A percentile compares a stretch with the other conserved stretches of the same genome.
These are phyloP conservation scores for Boletellus deceptivus DNA, from an alignment of 1,284 basidiomycete species.

Conservation along the genomic window DNA sequence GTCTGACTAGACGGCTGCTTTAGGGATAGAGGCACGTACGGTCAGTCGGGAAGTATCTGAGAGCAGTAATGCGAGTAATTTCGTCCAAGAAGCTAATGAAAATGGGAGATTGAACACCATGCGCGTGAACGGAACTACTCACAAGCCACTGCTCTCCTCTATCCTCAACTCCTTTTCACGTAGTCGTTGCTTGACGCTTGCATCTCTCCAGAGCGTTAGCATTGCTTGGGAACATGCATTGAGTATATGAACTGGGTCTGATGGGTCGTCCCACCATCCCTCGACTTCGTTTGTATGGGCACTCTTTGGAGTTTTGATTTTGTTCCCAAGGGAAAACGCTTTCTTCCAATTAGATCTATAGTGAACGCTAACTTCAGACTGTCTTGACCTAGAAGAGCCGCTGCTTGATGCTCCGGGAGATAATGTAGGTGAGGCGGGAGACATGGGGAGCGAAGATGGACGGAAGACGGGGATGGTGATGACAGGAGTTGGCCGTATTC, in stretches of 20 bases:
- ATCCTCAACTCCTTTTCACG: constrained; percentile 62
- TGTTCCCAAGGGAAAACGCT: constrained; percentile 57
- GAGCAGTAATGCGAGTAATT: constrained; percentile 72
- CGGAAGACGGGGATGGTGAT: constrained; percentile 46
- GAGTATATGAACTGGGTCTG: constrained; percentile 71
- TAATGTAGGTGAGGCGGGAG: constrained; percentile 37
- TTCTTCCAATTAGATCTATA: constrained; percentile 72
- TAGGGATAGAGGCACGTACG: constrained; percentile 43
- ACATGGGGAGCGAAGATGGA: constrained; percentile 31
- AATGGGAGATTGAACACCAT: constrained; percentile 9
- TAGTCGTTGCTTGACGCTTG: constrained; percentile 56
- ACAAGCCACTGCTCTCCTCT: constrained; percentile 83
- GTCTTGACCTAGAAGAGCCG: constrained; percentile 36
- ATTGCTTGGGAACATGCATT: constrained; percentile 62
- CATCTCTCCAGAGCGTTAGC: constrained; percentile 69
- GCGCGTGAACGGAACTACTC: constrained; percentile 30
- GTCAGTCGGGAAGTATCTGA: constrained; percentile 76
- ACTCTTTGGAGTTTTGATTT: constrained; percentile 61
- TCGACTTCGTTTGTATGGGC: constrained; percentile 65
- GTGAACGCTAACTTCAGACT: constrained; percentile 59
- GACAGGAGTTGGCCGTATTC: constrained; percentile 47
- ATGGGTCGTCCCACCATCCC: constrained; percentile 82
- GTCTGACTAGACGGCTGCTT: not conserved
- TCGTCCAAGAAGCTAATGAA: constrained; percentile 69
- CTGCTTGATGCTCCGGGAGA: constrained; percentile 34